These are phyloP conservation scores for Tulasnella sp. DNA, from an alignment of 768 basidiomycete species.

Conservation along the genomic window DNA sequence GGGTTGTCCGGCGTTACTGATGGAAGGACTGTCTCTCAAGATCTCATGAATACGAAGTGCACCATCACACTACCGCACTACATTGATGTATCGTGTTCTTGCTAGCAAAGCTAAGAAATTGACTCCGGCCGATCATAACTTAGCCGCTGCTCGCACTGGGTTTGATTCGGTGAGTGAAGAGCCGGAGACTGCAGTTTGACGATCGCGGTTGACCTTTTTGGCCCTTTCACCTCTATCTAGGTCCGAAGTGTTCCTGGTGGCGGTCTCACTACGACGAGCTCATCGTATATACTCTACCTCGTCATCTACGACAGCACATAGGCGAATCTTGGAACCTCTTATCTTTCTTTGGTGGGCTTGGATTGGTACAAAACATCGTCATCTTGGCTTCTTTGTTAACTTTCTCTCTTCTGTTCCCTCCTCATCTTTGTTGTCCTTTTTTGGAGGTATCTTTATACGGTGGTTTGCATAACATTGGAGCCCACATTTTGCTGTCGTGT, in stretches of 20 bases:
- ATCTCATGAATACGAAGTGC: background rate
- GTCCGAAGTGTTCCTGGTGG: background rate
- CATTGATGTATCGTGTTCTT: background rate
- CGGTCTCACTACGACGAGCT: background rate
- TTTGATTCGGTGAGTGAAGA: background rate
- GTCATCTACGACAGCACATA: background rate
- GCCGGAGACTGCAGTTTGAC: background rate
- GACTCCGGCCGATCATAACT: background rate
- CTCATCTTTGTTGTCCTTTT: background rate
- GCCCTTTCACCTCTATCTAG: background rate
- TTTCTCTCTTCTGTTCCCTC: background rate
- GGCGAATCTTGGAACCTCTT: background rate
- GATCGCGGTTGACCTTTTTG: background rate
- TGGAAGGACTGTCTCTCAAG: background rate
- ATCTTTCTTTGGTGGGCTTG: background rate
- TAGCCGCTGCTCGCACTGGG: background rate
- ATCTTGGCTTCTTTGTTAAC: background rate
- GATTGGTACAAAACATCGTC: background rate
- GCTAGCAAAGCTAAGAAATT: background rate
- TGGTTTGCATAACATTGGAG: background rate
- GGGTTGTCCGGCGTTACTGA: no score
- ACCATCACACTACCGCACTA: background rate
- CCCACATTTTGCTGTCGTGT: background rate
- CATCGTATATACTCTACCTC: background rate
- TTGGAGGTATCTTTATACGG: background rate